Conservation (phyloP, 1,139 yeast species). For the Magnusiomyces suaveolens region DNA sequence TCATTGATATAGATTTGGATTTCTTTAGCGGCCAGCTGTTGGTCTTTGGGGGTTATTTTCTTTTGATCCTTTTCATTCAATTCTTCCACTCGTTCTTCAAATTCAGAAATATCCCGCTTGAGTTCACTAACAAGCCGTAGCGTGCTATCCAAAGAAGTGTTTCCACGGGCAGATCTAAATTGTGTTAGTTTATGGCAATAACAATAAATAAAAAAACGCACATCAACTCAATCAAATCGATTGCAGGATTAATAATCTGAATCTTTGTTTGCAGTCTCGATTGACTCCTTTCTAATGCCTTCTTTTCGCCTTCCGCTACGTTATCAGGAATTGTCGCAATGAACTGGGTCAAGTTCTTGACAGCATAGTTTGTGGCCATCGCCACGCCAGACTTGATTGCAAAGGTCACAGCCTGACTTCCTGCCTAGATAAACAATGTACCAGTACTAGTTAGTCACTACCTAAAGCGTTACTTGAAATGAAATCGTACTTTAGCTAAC, state of each 20-base stretch:
- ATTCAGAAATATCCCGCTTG: constrained; percentile 49
- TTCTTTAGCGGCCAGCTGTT: constrained; percentile 36
- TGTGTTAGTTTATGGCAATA: not conserved
- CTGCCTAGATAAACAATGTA: constrained; percentile 38
- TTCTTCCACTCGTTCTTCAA: constrained; percentile 43
- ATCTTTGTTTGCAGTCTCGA: constrained; percentile 50
- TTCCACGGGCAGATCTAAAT: constrained; percentile 52
- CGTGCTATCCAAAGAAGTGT: constrained; percentile 52
- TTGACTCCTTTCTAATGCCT: constrained; percentile 37
- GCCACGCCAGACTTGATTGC: constrained; percentile 73
- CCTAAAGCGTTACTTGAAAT: too few relatives aligned
- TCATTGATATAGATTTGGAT: constrained; percentile 45
- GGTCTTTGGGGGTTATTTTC: constrained; percentile 20
- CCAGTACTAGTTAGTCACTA: too few relatives aligned
- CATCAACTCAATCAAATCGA: constrained; percentile 58
- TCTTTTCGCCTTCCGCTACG: constrained; percentile 38
- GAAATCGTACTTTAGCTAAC: constrained; percentile 12
- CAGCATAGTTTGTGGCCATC: constrained; percentile 66
- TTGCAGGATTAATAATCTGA: constrained; percentile 55
- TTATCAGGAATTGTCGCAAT: constrained; percentile 47
- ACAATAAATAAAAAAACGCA: constrained; percentile 3
- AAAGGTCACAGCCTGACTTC: constrained; percentile 70
- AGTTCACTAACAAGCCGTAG: constrained; percentile 48
- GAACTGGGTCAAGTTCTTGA: constrained; percentile 52
- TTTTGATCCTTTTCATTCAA: not conserved